These are phyloP conservation scores for Sugiyamaella japonica DNA, from an alignment of 1,139 yeast genomes.

Conservation along the genomic window DNA sequence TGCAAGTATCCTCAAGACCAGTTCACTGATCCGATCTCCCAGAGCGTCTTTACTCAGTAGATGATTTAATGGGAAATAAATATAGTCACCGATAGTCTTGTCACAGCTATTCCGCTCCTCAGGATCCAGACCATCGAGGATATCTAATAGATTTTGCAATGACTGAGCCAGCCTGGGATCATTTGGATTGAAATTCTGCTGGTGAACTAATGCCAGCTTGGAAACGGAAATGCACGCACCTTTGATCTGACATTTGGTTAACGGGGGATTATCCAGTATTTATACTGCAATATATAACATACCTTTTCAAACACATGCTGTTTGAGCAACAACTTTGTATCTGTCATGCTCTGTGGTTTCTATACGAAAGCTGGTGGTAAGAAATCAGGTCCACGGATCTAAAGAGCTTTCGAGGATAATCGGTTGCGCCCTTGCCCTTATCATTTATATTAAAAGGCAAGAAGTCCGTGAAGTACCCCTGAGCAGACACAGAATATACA, in stretches of 20 bases:
- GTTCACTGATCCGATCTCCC: conserved; percentile 48
- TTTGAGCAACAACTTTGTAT: background rate
- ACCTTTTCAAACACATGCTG: conserved; percentile 10
- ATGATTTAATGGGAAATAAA: conserved; percentile 59
- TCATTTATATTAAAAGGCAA: too few relatives aligned
- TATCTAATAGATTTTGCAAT: conserved; percentile 28
- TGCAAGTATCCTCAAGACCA: conserved; percentile 45
- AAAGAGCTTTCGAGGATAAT: too few relatives aligned
- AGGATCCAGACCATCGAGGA: conserved; percentile 22
- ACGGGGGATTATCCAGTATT: background rate
- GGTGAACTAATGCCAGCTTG: conserved; percentile 45
- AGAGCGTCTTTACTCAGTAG: conserved; percentile 47
- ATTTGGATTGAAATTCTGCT: conserved; percentile 38
- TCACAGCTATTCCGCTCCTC: conserved; percentile 21
- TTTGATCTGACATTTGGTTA: conserved; percentile 18
- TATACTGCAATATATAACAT: background rate
- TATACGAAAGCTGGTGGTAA: too few relatives aligned
- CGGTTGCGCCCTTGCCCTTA: too few relatives aligned
- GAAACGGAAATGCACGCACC: conserved; percentile 46
- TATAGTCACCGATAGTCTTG: conserved; percentile 54
- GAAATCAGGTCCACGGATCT: too few relatives aligned
- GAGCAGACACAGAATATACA: background rate
- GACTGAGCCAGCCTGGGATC: conserved; percentile 38
- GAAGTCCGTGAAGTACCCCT: too few relatives aligned
- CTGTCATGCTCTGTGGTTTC: conserved; percentile 6